Base-by-base conservation (phyloP, 371 early-diverging fungal species). In the Scutellospora calospora region DNA sequence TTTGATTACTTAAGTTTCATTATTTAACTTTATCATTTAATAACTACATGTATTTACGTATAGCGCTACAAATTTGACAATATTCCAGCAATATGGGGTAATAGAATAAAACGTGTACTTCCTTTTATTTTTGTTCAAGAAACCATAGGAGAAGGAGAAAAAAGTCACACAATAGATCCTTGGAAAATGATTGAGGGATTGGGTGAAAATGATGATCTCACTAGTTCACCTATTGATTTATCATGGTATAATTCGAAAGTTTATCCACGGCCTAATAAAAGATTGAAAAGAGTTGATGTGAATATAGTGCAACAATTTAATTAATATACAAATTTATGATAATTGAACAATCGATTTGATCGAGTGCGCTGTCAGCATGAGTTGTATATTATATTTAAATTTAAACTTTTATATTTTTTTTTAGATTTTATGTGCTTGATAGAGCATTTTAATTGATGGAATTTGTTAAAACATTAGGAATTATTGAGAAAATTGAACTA, bases 51-150 rank as follows among this genome's bases (percentile, higher is more conserved):
- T 12, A 45, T 45, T 11, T 9, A 45, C 9, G 45, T 35, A 29
- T 27, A 41, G 52, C 3, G 16, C 3, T 31, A 51, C 9, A 27
- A 51, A 16, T 51, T 72, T 51, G 27, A 29, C n/a, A 35, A 51
- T 22, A 38, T 79, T 20, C 79, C 79, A 22, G 22, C 52, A 16
- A 69, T 69, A 33, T 66, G 79, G 79, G 45, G 65, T 20, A 63
- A 79, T 33, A 20, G 79, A 12, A 57, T 79, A 8, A 62, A 65
- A 38, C 79, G 79, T 20, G 65, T 79, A 1, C 57, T 79, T 29
- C 79, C 79, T 2, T 8, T 77, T 38, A n/a, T 20, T 6, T 18
- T 54, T 5, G 18, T 25, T 45, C 35, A 60, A 49, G 41, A 63
- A n/a, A 31, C 41, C 5, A 16, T 77, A 25, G 77, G 77, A 18